A percentile compares a stretch with the other conserved stretches of the same genome.
phyloP scores from a whole-genome alignment of 371 early-diverging fungal genomes.

The Syncephalastrum sp. region DNA sequence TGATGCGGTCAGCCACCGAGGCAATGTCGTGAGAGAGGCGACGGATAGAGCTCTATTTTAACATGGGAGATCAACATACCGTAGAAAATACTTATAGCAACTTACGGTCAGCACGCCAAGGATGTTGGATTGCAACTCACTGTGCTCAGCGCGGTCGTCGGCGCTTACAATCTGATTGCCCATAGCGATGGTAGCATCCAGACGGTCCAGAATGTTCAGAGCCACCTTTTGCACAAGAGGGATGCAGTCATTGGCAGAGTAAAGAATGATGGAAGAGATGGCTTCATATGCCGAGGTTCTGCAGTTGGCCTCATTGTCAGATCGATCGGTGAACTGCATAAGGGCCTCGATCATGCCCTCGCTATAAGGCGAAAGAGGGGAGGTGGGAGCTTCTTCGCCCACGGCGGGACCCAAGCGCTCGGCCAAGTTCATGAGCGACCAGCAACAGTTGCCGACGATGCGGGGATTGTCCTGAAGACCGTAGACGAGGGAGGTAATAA shows the following conservation, averaged over 20 bases:
- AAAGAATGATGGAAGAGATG: conserved; percentile 72
- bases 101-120: conserved; percentile 78
- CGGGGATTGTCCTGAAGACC: conserved; percentile 86
- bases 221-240: conserved; percentile 70
- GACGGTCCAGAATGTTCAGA: conserved; percentile 70
- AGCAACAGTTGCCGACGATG: conserved; percentile 90
- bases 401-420: conserved; percentile 63
- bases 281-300: conserved; percentile 93
- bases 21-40: conserved; percentile 68
- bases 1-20: conserved; percentile 81
- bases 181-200: conserved; percentile 69
- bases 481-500: conserved; percentile 74
- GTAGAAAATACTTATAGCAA: conserved; percentile 3
- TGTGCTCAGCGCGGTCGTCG: conserved; percentile 78
- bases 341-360: conserved; percentile 76
- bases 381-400: conserved; percentile 58
- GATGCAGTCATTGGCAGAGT: conserved; percentile 74
- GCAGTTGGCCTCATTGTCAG: conserved; percentile 74
- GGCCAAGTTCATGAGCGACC: conserved; percentile 88
- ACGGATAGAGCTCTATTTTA: conserved; percentile 62
- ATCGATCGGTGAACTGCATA: conserved; percentile 71
- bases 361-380: conserved; percentile 78
- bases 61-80: conserved; percentile 11
- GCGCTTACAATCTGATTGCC: conserved; percentile 74
- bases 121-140: conserved; percentile 88